phyloP scores from a whole-genome alignment of 2,329 filamentous ascomycete genomes.

The Cladosporium velox region DNA sequence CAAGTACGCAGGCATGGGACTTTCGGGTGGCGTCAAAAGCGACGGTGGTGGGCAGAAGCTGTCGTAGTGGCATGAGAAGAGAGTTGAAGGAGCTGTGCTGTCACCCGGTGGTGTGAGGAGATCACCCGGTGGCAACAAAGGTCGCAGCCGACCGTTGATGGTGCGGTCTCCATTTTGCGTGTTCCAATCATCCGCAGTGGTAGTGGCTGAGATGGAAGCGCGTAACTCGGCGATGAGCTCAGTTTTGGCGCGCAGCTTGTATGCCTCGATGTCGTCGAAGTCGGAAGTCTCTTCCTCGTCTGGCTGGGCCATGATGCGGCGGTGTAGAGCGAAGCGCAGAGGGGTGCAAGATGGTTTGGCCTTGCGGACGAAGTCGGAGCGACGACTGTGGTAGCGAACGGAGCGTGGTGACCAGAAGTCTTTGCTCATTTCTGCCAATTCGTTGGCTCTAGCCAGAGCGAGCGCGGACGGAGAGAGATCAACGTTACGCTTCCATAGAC shows the following conservation, averaged over 20 bases:
- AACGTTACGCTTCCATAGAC: constrained; percentile 41
- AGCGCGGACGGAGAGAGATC: constrained; percentile 39
- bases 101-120: constrained; percentile 16
- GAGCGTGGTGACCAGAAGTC: constrained; percentile 47
- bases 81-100: constrained; percentile 26
- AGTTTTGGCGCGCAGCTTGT: constrained; percentile 23
- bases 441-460: constrained; percentile 39
- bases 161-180: background rate
- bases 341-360: constrained; percentile 42
- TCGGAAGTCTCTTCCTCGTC: constrained; percentile 44
- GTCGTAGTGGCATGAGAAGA: constrained; percentile 34
- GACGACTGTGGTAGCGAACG: constrained; percentile 42
- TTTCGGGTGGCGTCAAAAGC: constrained; percentile 26
- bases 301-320: constrained; percentile 31
- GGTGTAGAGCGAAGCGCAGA: constrained; percentile 44
- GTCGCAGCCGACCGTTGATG: background rate
- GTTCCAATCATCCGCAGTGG: background rate
- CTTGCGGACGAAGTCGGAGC: constrained; percentile 46
- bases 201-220: constrained; percentile 19
- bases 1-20: constrained; percentile 20
- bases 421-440: constrained; percentile 46
- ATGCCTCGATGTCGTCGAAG: constrained; percentile 39
- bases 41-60: constrained; percentile 15
- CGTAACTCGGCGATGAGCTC: constrained; percentile 25
- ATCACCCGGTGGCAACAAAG: background rate